Percentiles rank a stretch among this genome's conserved stretches.
Conservation (phyloP, 2,329 filamentous ascomycete genomes). For the Xylaria polymorpha region DNA sequence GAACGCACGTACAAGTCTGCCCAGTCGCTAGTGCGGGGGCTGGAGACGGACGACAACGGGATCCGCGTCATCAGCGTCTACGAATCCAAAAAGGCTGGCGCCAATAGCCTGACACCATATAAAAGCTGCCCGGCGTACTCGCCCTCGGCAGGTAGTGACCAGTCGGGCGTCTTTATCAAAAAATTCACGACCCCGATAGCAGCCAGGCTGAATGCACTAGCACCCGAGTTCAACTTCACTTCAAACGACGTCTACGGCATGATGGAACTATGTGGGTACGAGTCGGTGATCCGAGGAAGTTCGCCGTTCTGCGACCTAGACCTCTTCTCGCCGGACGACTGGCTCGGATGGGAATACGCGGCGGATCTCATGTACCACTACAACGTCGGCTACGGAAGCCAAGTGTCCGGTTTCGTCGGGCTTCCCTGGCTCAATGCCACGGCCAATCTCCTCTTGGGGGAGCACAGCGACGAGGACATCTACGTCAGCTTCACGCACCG, state of each 20-base stretch:
- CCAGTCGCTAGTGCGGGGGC: constrained; percentile 66
- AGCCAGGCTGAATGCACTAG: constrained; percentile 64
- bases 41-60: constrained; percentile 63
- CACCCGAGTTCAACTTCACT: constrained; percentile 71
- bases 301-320: constrained; percentile 71
- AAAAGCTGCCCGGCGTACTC: constrained; percentile 73
- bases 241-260: constrained; percentile 71
- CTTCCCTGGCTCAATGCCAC: constrained; percentile 75
- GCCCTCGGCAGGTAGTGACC: constrained; percentile 65
- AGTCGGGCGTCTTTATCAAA: constrained; percentile 62
- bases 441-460: constrained; percentile 59
- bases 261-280: constrained; percentile 74
- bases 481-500: constrained; percentile 77
- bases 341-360: constrained; percentile 74
- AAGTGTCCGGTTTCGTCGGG: constrained; percentile 67
- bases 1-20: constrained; percentile 70
- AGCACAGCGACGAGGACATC: constrained; percentile 63
- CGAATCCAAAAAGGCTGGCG: constrained; percentile 67
- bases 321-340: constrained; percentile 70
- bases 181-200: constrained; percentile 70
- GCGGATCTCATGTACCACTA: constrained; percentile 73
- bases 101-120: constrained; percentile 72
- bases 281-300: constrained; percentile 70
- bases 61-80: constrained; percentile 67
- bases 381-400: constrained; percentile 73